Percentiles rank a stretch among this genome's conserved stretches.
phyloP scores from a whole-genome alignment of 1,139 yeast species.

The Casaregolazyma lundiana region DNA sequence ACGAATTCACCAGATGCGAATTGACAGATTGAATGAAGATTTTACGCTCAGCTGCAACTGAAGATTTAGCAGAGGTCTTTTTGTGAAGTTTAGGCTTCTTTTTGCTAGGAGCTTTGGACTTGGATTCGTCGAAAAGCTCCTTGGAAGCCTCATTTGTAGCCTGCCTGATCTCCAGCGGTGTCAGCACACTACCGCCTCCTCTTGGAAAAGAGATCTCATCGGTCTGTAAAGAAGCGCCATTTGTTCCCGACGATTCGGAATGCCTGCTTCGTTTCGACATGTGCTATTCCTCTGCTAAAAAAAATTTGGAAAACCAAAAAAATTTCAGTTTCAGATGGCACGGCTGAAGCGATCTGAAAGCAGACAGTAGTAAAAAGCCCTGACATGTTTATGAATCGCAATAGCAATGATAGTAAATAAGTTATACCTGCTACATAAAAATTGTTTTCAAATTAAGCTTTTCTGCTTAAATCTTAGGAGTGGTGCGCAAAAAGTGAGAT shows the following conservation, averaged over 20 bases:
- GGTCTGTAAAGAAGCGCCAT: constrained; percentile 16
- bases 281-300: constrained; percentile 1
- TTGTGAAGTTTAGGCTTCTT: constrained; percentile 26
- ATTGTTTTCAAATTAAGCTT: not conserved
- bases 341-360: constrained; percentile 6
- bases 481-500: constrained; percentile 64
- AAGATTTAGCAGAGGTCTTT: constrained; percentile 28
- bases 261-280: constrained; percentile 23
- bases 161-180: constrained; percentile 88
- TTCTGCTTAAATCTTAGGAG: constrained; percentile 22
- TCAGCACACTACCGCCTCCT: constrained; percentile 80
- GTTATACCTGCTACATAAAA: too few relatives aligned
- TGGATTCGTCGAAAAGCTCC: constrained; percentile 41
- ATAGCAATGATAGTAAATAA: not conserved
- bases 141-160: constrained; percentile 88
- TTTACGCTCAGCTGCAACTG: constrained; percentile 23
- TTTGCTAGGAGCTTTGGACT: constrained; percentile 9
- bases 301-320: constrained; percentile 6
- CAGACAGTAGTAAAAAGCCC: not conserved
- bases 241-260: constrained; percentile 11
- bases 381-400: not conserved
- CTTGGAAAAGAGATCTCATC: constrained; percentile 75
- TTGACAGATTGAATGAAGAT: constrained; percentile 27
- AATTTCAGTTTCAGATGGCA: constrained; percentile 9
- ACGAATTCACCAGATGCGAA: constrained; percentile 5